Conservation (phyloP, 2,329 filamentous ascomycete species). For the Didymella lethalis region DNA sequence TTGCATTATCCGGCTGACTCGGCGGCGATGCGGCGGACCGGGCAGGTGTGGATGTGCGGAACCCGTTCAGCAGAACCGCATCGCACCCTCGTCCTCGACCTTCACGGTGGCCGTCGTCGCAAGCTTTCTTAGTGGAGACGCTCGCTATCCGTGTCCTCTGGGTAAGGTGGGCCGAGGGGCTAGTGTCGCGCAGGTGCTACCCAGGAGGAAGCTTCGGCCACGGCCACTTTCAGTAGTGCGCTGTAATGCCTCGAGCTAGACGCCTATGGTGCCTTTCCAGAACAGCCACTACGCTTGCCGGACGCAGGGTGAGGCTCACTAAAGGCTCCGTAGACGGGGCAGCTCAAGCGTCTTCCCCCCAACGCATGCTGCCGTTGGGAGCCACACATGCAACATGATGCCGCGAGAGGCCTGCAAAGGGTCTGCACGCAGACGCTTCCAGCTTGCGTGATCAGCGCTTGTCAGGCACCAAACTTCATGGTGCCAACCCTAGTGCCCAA, state of each 20-base stretch:
- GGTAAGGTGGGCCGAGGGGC: constrained; percentile 36
- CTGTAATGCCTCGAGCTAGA: constrained; percentile 31
- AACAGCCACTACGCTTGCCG: constrained; percentile 28
- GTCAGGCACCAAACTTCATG: constrained; percentile 32
- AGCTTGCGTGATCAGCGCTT: constrained; percentile 28
- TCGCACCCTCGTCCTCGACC: constrained; percentile 14
- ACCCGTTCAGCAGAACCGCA: not conserved
- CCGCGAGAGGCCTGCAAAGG: constrained; percentile 11
- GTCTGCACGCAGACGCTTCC: constrained; percentile 18
- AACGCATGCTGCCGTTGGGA: constrained; percentile 24
- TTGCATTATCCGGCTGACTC: not conserved
- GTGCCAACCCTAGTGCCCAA: constrained; percentile 34
- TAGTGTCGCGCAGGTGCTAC: constrained; percentile 18
- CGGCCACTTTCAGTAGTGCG: constrained; percentile 21
- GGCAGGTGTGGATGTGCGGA: not conserved
- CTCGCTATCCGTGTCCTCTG: constrained; percentile 21
- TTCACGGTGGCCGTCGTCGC: constrained; percentile 21
- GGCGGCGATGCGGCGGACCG: constrained; percentile 3
- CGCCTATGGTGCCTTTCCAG: constrained; percentile 32
- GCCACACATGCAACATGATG: constrained; percentile 13
- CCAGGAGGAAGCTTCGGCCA: constrained; percentile 28
- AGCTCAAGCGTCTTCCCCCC: not conserved
- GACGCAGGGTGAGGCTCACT: constrained; percentile 29
- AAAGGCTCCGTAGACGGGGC: constrained; percentile 19
- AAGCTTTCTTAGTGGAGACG: constrained; percentile 26